Evolutionary conservation across 306 rosid species (phyloP), one percentile per base, ranked within the genome.

Genomic region (Prunus campanulata): DNA sequence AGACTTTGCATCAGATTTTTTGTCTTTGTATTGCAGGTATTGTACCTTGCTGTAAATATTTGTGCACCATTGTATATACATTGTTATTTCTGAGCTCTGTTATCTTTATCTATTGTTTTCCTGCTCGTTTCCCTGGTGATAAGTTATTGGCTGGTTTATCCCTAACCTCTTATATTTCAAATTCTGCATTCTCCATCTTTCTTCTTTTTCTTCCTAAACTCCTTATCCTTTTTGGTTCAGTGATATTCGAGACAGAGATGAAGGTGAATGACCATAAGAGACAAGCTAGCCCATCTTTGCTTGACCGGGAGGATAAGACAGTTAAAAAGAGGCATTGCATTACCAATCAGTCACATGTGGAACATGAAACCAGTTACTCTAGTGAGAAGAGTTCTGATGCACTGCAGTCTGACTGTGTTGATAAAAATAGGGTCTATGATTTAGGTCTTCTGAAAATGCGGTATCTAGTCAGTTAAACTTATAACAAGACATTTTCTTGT

Each of bases 11-110:
- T 85, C 81, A 4, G 88, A 88, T 49, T 82, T 89, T 71, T 77
- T 90, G 90, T 87, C 98, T 74, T 24, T 95, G 80, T 92, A 92
- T 75, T 90, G 96, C 80, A 78, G 98, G 98, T 95, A 86, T 15
- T 49, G 70, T 24, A 39, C 44, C 44, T 39, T 7, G 44, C 56
- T 70, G 62, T 20, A 18, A 25, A 24, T 16, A 7, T 18, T 3
- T 25, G 48, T 27, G 48, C 46, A 48, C 66, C 54, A n/a, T 57
- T 22, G n/a, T 48, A 39, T 25, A 5, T 19, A 65, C 69, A 5
- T 57, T 16, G 49, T 60, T 49, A 62, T 60, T 10, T 62, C 14
- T 14, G 10, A 18, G 49, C 52, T 71, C 50, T 16, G 68, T 35
- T 64, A 11, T 54, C 32, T 27, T 39, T 39, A 6, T 39, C 44